phyloP scores from a whole-genome alignment of 371 early-diverging fungal species.

The Apophysomyces ossiformis region DNA sequence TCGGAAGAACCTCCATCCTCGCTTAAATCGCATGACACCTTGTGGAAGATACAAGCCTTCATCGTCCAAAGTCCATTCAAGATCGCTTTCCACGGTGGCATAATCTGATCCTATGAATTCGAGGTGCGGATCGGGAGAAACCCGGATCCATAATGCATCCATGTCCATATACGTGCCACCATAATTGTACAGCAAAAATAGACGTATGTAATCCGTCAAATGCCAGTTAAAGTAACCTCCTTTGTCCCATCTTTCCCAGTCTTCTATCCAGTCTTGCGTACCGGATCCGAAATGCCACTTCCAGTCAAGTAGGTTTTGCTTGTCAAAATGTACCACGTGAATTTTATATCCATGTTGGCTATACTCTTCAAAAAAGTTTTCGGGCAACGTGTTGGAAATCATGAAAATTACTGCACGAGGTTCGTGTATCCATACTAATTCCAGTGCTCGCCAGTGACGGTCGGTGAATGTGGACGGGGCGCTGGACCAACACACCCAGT shows the following conservation, averaged over 20 bases:
- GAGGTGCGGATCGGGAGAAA: conserved; percentile 55
- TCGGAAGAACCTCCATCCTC: conserved; percentile 65
- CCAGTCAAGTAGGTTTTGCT: conserved; percentile 59
- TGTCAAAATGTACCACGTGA: conserved; percentile 60
- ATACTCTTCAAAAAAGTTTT: conserved; percentile 60
- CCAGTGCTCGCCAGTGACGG: conserved; percentile 69
- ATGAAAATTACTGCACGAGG: conserved; percentile 66
- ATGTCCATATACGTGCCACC: conserved; percentile 77
- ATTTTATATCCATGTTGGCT: conserved; percentile 63
- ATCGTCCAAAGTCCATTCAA: conserved; percentile 64
- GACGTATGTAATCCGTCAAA: conserved; percentile 65
- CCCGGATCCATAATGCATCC: conserved; percentile 71
- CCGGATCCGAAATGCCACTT: conserved; percentile 68
- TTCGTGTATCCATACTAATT: conserved; percentile 69
- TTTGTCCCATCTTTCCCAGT: conserved; percentile 64
- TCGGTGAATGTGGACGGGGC: conserved; percentile 62
- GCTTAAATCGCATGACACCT: conserved; percentile 68
- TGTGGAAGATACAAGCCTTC: conserved; percentile 65
- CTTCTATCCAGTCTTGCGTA: conserved; percentile 61
- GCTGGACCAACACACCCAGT: conserved; percentile 74
- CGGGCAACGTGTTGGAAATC: conserved; percentile 60
- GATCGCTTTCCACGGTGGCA: conserved; percentile 52
- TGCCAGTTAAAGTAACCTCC: conserved; percentile 64
- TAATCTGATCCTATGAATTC: conserved; percentile 71
- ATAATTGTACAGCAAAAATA: conserved; percentile 63